Evolutionary conservation across 139 green algal genomes (phyloP), one percentile per base, ranked within the genome.

Genomic region (Coccomyxa sp.): DNA sequence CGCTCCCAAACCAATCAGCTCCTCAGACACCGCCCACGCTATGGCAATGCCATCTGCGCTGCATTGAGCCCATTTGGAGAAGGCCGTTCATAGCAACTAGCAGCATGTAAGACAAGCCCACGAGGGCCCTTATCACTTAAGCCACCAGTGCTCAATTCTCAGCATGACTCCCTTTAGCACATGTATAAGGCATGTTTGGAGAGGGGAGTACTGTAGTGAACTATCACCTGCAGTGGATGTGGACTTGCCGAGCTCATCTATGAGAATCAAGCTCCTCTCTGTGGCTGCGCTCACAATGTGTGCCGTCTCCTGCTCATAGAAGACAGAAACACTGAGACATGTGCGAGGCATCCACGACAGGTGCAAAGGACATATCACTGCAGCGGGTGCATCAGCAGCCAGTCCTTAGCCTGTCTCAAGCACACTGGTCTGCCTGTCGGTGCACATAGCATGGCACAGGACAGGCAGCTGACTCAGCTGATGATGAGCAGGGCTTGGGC

Each of bases 231-330:
- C 70, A 2, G 93, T 95, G 69, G 82, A 91, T 0, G 93, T 97
- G 36, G 89, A 87, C 2, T 89, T 79, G 0, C 89, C 92, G 39
- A 95, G 89, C 85, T 97, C 93, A 79, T 97, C 93, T 29, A 96
- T 85, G n/a, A 97, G 73, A 35, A 97, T 89, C 74, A 97, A 73
- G 55, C 74, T 86, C 44, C 72, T 16, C 71, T 58, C 38, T 68
- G 71, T 76, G 38, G 71, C 71, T 22, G 34, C 16, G 9, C 39
- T 33, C 10, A 58, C 2, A 27, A 76, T 76, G 71, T 68, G 29
- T 8, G 71, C 71, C 33, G 71, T 58, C 71, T 76, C 71, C 41
- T 73, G 78, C 78, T 12, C 68, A 76, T 2, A 24, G 8, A 38
- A 8, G 6, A 40, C 40, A 18, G 83, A 72, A 73, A 74, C 55